These are phyloP conservation scores for Scedosporium boydii DNA, from an alignment of 2,329 filamentous ascomycete species.

Conservation along the genomic window DNA sequence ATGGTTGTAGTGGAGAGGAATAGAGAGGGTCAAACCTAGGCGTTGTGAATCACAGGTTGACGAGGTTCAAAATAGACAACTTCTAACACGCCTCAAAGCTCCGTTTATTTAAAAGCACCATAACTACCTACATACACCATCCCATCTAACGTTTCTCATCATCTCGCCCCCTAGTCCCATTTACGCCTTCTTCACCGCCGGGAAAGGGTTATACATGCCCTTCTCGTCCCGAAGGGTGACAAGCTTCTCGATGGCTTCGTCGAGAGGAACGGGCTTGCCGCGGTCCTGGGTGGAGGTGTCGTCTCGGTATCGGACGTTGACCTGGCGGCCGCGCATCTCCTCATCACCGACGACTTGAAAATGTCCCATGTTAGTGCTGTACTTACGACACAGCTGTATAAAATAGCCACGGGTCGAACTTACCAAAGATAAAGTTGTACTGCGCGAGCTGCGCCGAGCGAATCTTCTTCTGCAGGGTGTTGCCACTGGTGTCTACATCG, in stretches of 20 bases:
- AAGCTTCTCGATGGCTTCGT: constrained; percentile 48
- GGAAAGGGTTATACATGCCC: constrained; percentile 13
- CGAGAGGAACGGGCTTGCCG: constrained; percentile 47
- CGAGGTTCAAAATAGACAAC: no score
- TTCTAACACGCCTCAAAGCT: no score
- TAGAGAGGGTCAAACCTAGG: no score
- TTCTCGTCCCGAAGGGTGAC: constrained; percentile 37
- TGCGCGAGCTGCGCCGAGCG: constrained; percentile 69
- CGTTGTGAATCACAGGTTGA: no score
- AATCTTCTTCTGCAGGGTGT: constrained; percentile 86
- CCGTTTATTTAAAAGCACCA: no score
- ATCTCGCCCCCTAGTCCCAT: neutral
- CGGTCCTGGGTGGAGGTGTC: constrained; percentile 52
- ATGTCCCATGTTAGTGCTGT: constrained; percentile 2
- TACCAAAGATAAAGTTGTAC: constrained; percentile 76
- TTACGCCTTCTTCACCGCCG: constrained; percentile 8
- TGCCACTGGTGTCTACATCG: constrained; percentile 48
- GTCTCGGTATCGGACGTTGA: constrained; percentile 56
- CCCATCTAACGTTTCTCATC: neutral
- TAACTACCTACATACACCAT: neutral
- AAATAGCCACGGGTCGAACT: constrained; percentile 14
- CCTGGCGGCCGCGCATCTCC: constrained; percentile 48
- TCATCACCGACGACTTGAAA: constrained; percentile 48
- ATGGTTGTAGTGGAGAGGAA: no score
- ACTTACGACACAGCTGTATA: neutral